These are phyloP conservation scores for Penicillium longicatenatum DNA, from an alignment of 495 filamentous ascomycete genomes.

Conservation along the genomic window DNA sequence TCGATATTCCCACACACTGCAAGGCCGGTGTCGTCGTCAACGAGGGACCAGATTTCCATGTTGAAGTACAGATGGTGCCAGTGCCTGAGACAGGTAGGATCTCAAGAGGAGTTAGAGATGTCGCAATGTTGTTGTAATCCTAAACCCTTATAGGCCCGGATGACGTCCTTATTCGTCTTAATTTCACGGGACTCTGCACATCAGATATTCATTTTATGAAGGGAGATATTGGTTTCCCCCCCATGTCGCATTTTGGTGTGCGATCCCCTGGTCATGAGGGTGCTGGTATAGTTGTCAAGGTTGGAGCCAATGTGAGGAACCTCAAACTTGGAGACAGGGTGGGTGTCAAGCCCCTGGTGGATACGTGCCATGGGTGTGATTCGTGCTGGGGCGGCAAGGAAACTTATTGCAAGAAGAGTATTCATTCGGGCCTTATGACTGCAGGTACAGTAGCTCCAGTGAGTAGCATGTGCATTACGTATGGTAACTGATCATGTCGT, in stretches of 20 bases:
- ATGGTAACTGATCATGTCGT: background rate
- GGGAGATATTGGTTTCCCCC: slow-evolving; percentile 44
- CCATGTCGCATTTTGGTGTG: slow-evolving; percentile 49
- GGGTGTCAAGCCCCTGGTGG: slow-evolving; percentile 57
- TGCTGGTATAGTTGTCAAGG: slow-evolving; percentile 55
- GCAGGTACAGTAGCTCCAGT: too few relatives aligned
- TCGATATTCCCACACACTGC: slow-evolving; percentile 52
- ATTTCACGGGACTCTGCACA: slow-evolving; percentile 51
- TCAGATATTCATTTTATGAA: slow-evolving; percentile 53
- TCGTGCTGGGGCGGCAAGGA: slow-evolving; percentile 49
- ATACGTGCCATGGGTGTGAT: slow-evolving; percentile 54
- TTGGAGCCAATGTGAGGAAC: slow-evolving; percentile 52
- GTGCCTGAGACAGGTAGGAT: slow-evolving; percentile 53
- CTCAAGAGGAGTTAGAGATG: background rate
- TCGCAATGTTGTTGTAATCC: background rate
- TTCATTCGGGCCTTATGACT: slow-evolving; percentile 39
- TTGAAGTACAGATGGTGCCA: slow-evolving; percentile 53
- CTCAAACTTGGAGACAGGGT: slow-evolving; percentile 61
- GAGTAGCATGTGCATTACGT: too few relatives aligned
- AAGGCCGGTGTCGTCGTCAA: slow-evolving; percentile 58
- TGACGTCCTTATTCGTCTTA: slow-evolving; percentile 49
- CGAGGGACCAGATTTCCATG: slow-evolving; percentile 53
- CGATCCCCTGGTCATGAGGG: slow-evolving; percentile 59
- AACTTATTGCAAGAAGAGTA: slow-evolving; percentile 37
- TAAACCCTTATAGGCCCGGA: slow-evolving; percentile 38